Evolutionary conservation across 1,284 basidiomycete species (phyloP), one percentile per base, ranked within the genome.

Genomic region (Pseudozyma hubeiensis): DNA sequence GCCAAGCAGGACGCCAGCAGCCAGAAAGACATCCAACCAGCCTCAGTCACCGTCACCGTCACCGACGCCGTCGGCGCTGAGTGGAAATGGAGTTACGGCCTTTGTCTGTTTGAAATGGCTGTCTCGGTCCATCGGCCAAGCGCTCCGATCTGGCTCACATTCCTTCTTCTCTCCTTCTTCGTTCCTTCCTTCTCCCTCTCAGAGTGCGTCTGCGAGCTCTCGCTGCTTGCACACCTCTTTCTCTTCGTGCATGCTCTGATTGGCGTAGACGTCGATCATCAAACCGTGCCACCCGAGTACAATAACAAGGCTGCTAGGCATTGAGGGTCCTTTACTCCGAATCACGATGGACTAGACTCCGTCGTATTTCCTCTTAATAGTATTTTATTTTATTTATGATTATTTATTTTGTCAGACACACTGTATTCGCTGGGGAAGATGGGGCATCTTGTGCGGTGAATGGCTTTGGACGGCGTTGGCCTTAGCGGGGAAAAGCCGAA

Each of bases 101-200:
- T 30, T 10, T 46, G 24, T 44, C 17, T n/a, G 17, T 17, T 9
- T 24, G 29, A 16, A 30, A 13, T 19, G 9, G 19, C 35, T 34
- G 40, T 53, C 58, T 67, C 64, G 64, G 64, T 59, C 58, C 64
- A 62, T 67, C 59, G 64, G 64, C n/a, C 64, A 46, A 39, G n/a
- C 40, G 8, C 33, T 54, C 64, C 59, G 64, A 58, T 16, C 11
- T 41, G 40, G n/a, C 35, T 47, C 29, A 24, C 24, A 24, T 24
- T 24, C 24, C 24, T 24, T 24, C 24, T 24, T 24, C 24, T 24
- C 24, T 24, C 24, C 24, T 24, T 24, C 24, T 1, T 24, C 24
- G 24, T 48, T 16, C 39, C 11, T 11, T 35, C 44, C 35, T 33
- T 16, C 4, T 34, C 31, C 17, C 8, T 34, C 31, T 31, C 35